Conservation (phyloP, 176 grass and related monocot species). For the Tuctoria greenei region DNA sequence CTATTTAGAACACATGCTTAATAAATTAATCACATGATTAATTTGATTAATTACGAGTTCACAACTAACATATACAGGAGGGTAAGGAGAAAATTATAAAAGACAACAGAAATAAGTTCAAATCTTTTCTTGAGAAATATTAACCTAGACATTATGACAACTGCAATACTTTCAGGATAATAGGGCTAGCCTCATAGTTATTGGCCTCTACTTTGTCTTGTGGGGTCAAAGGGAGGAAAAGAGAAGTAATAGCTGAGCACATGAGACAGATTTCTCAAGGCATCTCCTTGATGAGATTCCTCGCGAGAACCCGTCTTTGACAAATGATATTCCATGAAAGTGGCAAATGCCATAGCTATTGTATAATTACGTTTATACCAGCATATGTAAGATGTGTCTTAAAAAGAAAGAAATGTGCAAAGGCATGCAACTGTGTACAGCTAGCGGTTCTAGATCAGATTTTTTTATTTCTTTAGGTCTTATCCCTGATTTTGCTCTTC, state of each 20-base stretch:
- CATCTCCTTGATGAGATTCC: constrained; percentile 41
- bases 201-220: constrained; percentile 65
- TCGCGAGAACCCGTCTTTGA: constrained; percentile 14
- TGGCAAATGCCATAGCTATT: neutral
- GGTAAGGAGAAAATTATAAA: constrained; percentile 47
- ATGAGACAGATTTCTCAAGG: constrained; percentile 44
- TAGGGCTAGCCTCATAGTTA: constrained; percentile 52
- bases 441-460: neutral
- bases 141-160: too few species aligned
- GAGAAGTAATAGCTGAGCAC: constrained; percentile 23
- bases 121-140: too few species aligned
- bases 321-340: constrained; percentile 29
- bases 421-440: constrained; percentile 1
- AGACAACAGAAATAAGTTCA: too few species aligned
- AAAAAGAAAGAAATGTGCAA: neutral
- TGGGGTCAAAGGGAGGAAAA: constrained; percentile 61
- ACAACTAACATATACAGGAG: constrained; percentile 67
- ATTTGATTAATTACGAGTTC: too few species aligned
- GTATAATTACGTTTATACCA: neutral
- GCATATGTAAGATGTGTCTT: neutral
- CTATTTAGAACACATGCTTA: too few species aligned
- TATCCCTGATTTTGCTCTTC: neutral
- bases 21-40: too few species aligned
- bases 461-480: neutral
- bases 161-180: constrained; percentile 44